These are phyloP conservation scores for Helminthosporium solani DNA, from an alignment of 2,329 filamentous ascomycete species.

Conservation along the genomic window DNA sequence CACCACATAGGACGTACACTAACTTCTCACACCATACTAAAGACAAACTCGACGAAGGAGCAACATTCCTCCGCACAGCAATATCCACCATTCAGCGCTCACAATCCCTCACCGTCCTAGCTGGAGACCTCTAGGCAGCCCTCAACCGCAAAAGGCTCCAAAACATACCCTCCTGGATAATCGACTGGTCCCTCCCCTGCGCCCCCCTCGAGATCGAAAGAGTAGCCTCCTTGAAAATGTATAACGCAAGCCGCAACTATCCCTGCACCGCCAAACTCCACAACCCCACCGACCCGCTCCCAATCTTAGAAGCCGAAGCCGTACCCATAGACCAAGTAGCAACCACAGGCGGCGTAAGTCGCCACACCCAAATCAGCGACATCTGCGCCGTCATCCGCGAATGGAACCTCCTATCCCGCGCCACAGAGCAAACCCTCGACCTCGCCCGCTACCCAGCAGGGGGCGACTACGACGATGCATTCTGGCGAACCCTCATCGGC, in stretches of 20 bases:
- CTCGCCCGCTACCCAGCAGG: slow-evolving; percentile 11
- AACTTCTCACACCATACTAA: too few species aligned
- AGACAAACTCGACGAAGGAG: slow-evolving; percentile 1
- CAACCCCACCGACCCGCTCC: not conserved
- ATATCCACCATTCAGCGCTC: slow-evolving; percentile 11
- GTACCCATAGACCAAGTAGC: slow-evolving; percentile 12
- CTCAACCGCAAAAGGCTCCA: slow-evolving; percentile 15
- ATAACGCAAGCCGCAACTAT: slow-evolving; percentile 12
- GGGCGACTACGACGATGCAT: slow-evolving; percentile 15
- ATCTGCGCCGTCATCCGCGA: slow-evolving; percentile 15
- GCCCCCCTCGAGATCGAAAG: slow-evolving; percentile 15
- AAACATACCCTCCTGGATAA: slow-evolving; percentile 20
- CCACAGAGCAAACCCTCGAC: not conserved
- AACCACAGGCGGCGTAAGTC: slow-evolving; percentile 14
- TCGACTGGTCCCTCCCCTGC: slow-evolving; percentile 24
- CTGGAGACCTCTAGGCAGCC: slow-evolving; percentile 17
- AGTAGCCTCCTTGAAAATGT: slow-evolving; percentile 15
- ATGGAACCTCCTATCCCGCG: slow-evolving; percentile 12
- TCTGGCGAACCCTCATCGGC: slow-evolving; percentile 19
- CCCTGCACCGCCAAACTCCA: slow-evolving; percentile 7
- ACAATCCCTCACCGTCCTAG: slow-evolving; percentile 13
- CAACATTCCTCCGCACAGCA: slow-evolving; percentile 9
- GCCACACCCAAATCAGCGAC: slow-evolving; percentile 22
- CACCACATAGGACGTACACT: too few species aligned
- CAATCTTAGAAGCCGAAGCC: slow-evolving; percentile 13